Percentiles rank a stretch among this genome's conserved stretches.
Conservation (phyloP, 2,329 filamentous ascomycete species). For the Arthrobotrys megalospora region DNA sequence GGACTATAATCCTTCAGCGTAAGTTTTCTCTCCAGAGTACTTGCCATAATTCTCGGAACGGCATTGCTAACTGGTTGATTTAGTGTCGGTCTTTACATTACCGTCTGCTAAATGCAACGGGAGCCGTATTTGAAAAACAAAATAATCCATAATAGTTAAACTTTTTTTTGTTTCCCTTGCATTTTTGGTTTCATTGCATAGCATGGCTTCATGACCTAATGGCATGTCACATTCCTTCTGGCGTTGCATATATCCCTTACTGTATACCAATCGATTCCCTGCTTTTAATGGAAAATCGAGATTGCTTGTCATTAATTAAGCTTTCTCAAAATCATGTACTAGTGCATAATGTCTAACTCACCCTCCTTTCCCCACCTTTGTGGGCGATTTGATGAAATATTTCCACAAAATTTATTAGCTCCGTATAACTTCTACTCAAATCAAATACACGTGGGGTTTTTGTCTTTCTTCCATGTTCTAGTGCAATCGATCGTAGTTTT, state of each 20-base stretch:
- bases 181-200: conserved; percentile 34
- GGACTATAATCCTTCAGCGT: conserved; percentile 72
- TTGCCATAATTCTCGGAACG: background rate
- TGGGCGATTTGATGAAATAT: background rate
- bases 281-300: background rate
- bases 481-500: no score
- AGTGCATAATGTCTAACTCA: conserved; percentile 22
- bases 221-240: conserved; percentile 45
- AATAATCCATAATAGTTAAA: conserved; percentile 22
- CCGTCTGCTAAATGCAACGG: conserved; percentile 24
- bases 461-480: background rate
- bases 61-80: conserved; percentile 10
- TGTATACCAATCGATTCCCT: no score
- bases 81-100: conserved; percentile 56
- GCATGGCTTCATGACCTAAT: conserved; percentile 29
- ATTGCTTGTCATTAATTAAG: background rate
- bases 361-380: conserved; percentile 18
- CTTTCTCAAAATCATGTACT: conserved; percentile 14
- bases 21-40: conserved; percentile 20
- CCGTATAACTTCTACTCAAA: background rate
- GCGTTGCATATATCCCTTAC: conserved; percentile 34
- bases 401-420: background rate
- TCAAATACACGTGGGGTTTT: background rate
- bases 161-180: background rate
- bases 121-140: background rate